Conservation (phyloP, 177 flowering plant species). For the Telopea speciosissima region DNA sequence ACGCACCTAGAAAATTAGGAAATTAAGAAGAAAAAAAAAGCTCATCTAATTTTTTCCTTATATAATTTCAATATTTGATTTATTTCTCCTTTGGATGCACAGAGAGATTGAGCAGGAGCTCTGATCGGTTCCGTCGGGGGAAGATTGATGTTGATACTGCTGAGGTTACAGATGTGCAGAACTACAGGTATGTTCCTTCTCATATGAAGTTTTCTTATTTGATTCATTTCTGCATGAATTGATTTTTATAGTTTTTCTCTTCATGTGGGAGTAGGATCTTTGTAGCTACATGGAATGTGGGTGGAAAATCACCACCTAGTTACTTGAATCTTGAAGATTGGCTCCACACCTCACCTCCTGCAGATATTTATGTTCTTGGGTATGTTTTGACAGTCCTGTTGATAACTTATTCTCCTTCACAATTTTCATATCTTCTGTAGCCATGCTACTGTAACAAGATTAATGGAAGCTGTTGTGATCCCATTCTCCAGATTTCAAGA, state of each 20-base stretch:
- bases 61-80: constrained; percentile 1
- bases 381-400: constrained; percentile 37
- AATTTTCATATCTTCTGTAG: background rate
- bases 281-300: constrained; percentile 99
- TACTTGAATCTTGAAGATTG: constrained; percentile 84
- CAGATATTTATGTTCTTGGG: constrained; percentile 98
- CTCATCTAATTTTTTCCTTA: background rate
- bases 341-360: constrained; percentile 97
- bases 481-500: constrained; percentile 73
- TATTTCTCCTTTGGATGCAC: constrained; percentile 15
- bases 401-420: background rate
- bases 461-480: constrained; percentile 5
- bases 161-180: constrained; percentile 68
- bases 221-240: constrained; percentile 6
- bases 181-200: constrained; percentile 48
- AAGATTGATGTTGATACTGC: constrained; percentile 69
- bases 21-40: too few relatives aligned
- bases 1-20: constrained; percentile 24
- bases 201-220: background rate
- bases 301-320: constrained; percentile 92
- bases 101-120: constrained; percentile 49
- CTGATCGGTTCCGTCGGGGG: constrained; percentile 52
- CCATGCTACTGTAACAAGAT: background rate
- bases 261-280: constrained; percentile 49
- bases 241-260: constrained; percentile 9